Conservation (phyloP, 345 rosid species). For the Salix viminalis region DNA sequence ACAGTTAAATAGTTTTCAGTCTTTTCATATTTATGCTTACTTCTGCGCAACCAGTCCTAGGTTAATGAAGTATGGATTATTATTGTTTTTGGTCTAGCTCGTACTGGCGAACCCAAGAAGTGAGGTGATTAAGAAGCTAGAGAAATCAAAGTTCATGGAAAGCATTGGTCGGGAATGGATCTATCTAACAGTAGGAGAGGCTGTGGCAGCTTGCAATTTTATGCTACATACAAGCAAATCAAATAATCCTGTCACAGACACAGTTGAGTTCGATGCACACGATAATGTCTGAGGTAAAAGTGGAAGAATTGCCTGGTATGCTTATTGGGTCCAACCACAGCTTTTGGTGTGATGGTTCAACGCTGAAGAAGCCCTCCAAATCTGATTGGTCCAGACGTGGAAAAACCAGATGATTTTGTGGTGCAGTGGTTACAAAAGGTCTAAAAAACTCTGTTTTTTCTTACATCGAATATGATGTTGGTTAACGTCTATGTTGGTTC, state of each 20-base stretch:
- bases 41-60: background rate
- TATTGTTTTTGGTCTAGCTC: conserved; percentile 10
- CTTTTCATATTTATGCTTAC: background rate
- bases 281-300: conserved; percentile 2
- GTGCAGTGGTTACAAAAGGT: background rate
- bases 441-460: background rate
- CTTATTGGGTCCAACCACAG: background rate
- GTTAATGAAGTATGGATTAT: background rate
- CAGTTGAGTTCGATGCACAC: conserved; percentile 1
- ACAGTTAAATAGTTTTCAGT: background rate
- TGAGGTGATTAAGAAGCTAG: conserved; percentile 31
- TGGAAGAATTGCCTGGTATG: background rate
- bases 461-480: background rate
- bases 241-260: background rate
- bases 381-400: background rate
- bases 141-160: conserved; percentile 18
- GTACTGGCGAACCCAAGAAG: conserved; percentile 29
- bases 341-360: background rate
- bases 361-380: background rate
- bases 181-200: conserved; percentile 25
- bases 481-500: background rate
- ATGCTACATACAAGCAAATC: conserved; percentile 18
- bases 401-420: background rate
- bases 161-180: conserved; percentile 27
- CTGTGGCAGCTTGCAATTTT: conserved; percentile 26